Percentiles rank a stretch among this genome's conserved stretches.
phyloP scores from a whole-genome alignment of 345 rosid genomes.

The Hevea brasiliensis region DNA sequence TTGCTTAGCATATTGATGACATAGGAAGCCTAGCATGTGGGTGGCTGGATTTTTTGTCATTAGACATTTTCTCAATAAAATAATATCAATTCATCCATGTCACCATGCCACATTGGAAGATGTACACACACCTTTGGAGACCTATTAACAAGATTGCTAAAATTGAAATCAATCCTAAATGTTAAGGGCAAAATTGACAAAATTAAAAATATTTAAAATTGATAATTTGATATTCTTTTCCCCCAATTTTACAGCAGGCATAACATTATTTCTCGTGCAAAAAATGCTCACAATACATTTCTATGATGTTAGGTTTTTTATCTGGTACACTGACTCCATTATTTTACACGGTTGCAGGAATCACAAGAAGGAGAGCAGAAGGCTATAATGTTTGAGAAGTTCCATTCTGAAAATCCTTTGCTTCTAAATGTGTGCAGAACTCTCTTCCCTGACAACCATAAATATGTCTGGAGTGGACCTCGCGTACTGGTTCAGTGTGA shows the following conservation, averaged over 20 bases:
- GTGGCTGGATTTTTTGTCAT: neutral
- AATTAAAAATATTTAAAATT: no score
- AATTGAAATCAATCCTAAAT: no score
- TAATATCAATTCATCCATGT: no score
- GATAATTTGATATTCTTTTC: no score
- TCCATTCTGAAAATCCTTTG: slow-evolving; percentile 52
- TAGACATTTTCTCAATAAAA: neutral
- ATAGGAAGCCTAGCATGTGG: neutral
- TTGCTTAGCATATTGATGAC: neutral
- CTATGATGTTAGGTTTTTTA: neutral
- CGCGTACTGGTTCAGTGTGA: slow-evolving; percentile 52
- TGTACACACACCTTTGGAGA: no score
- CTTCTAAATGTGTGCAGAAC: slow-evolving; percentile 55
- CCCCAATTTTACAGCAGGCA: no score
- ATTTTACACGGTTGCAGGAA: slow-evolving; percentile 40
- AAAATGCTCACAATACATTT: neutral
- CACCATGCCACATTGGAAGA: no score
- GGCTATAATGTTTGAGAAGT: slow-evolving; percentile 51
- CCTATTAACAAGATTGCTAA: no score
- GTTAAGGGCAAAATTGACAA: no score
- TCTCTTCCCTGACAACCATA: slow-evolving; percentile 58
- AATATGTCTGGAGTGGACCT: slow-evolving; percentile 79
- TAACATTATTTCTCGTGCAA: no score
- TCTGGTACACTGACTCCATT: no score
- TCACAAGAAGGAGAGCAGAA: slow-evolving; percentile 46